Base-by-base conservation (phyloP, 176 grass and related monocot species). In the Alopecurus myosuroides region DNA sequence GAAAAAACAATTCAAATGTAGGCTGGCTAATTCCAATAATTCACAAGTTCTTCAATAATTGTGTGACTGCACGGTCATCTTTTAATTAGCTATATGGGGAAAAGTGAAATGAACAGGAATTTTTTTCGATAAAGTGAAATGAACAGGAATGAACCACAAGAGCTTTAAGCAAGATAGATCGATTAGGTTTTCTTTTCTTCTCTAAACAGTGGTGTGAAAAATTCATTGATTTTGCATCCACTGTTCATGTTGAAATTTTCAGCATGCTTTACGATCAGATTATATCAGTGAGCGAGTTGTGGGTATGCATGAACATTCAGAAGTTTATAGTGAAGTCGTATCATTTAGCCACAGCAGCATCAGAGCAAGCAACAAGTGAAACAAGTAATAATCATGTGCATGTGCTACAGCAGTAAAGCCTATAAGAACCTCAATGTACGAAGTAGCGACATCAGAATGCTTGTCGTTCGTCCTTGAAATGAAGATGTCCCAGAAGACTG, bases 401-500 rank as follows among this genome's bases (percentile, higher is more conserved):
- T 71, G 80, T 69, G 69, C 39, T 66, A 29, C 33, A 20, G 45
- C 72, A 34, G 45, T 51, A 49, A 8, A 34, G 28, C 71, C 28
- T 74, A 81, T 28, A 61, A 75, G 22, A 79, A 86, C 92, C 89
- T 91, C 87, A n/a, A 94, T 78, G 70, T 91, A 94, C 10, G 92
- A 87, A 45, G 84, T 75, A 20, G 89, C 89, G 80, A 85, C 87
- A 85, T 92, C 87, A 36, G 92, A 94, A 82, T 94, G 89, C 67
- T 94, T 94, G 36, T 92, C 92, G 4, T 88, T 94, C 1, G 89
- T 94, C 71, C 92, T 89, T 85, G 92, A 87, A 71, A 94, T 94
- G 71, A 94, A 94, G 33, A 94, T 92, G 83, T 92, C 92, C 92
- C 92, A 94, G 74, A 94, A 94, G 31, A 94, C 92, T 5, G 92